Conservation (phyloP, 2,329 filamentous ascomycete genomes). For the Phaeosphaeria sp. region DNA sequence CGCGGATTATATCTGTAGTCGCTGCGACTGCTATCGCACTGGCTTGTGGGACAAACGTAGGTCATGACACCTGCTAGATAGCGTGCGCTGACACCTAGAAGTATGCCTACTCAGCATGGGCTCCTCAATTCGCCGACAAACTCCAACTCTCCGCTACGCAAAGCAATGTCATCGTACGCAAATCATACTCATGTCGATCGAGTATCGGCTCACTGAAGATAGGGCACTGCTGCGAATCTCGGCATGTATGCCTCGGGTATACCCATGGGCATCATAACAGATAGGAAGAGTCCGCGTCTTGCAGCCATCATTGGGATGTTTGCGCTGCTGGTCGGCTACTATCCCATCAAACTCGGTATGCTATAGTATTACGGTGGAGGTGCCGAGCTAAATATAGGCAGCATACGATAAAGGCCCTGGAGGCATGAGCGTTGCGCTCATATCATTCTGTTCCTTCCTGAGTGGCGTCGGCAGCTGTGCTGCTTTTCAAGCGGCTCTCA, state of each 20-base stretch:
- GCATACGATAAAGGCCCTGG: constrained; percentile 75
- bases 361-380: not conserved
- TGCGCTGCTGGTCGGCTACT: constrained; percentile 80
- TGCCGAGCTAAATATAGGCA: constrained; percentile 43
- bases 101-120: constrained; percentile 99
- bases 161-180: constrained; percentile 82
- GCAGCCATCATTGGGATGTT: constrained; percentile 78
- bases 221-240: constrained; percentile 75
- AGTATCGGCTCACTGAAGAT: constrained; percentile 33
- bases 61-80: constrained; percentile 34
- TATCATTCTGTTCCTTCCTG: constrained; percentile 85
- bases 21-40: constrained; percentile 85
- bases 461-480: constrained; percentile 89
- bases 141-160: constrained; percentile 89
- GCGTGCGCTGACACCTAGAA: constrained; percentile 51
- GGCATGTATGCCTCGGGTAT: constrained; percentile 95
- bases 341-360: constrained; percentile 72
- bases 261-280: constrained; percentile 86
- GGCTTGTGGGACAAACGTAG: constrained; percentile 90
- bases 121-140: constrained; percentile 88
- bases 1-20: constrained; percentile 80
- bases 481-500: constrained; percentile 88
- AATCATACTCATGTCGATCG: not conserved
- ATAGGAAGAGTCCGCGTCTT: constrained; percentile 78
- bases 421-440: constrained; percentile 59